Evolutionary conservation across 2,329 filamentous ascomycete genomes (phyloP).

Genomic region (Pestalotiopsis sp.): DNA sequence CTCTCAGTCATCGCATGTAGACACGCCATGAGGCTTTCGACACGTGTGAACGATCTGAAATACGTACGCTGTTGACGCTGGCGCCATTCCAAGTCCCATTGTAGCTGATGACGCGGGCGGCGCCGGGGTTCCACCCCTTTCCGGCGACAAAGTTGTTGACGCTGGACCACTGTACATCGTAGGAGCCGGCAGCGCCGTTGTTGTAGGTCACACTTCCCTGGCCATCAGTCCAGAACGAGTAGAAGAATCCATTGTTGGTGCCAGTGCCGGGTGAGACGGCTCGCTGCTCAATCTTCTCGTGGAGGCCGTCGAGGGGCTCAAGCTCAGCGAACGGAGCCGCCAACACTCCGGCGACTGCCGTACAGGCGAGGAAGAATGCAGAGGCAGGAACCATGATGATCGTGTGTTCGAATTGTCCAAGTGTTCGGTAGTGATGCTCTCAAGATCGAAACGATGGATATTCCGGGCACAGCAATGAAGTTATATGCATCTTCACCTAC

Average conservation of each 20-base stretch:
- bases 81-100: slow-evolving; percentile 35
- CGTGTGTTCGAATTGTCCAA: not conserved
- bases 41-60: not conserved
- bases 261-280: slow-evolving; percentile 29
- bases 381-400: slow-evolving; percentile 28
- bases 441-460: not conserved
- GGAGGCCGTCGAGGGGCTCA: slow-evolving; percentile 18
- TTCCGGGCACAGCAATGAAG: not conserved
- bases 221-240: slow-evolving; percentile 62
- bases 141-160: slow-evolving; percentile 52
- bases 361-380: slow-evolving; percentile 27
- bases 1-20: not conserved
- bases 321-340: slow-evolving; percentile 31
- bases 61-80: slow-evolving; percentile 35
- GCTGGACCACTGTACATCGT: slow-evolving; percentile 53
- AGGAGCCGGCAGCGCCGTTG: slow-evolving; percentile 54
- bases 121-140: slow-evolving; percentile 51
- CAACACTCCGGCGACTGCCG: slow-evolving; percentile 27
- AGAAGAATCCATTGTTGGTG: slow-evolving; percentile 60
- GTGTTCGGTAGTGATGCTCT: not conserved
- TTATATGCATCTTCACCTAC: slow-evolving; percentile 12
- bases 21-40: not conserved
- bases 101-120: slow-evolving; percentile 29
- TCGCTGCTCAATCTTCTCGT: slow-evolving; percentile 10
- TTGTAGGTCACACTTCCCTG: slow-evolving; percentile 56